A percentile compares a stretch with the other conserved stretches of the same genome.
Conservation (phyloP, 768 basidiomycete genomes). For the Amanita phalloides region DNA sequence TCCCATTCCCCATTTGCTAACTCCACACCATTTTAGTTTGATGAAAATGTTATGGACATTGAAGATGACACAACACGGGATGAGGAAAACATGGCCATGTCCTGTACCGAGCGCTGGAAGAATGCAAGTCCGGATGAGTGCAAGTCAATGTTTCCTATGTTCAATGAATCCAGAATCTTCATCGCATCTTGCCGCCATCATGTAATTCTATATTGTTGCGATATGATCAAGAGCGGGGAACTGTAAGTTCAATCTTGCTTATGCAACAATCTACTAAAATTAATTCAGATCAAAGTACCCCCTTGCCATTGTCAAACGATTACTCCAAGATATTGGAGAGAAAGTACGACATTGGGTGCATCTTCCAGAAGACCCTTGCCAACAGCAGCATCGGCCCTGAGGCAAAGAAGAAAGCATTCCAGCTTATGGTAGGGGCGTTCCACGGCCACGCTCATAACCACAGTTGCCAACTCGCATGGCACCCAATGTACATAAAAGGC, state of each 20-base stretch:
- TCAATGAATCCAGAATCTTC: slow-evolving; percentile 10
- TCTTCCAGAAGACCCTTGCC: background rate
- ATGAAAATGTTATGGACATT: background rate
- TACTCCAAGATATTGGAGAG: background rate
- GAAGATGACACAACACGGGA: background rate
- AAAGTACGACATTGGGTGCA: background rate
- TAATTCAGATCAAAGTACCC: background rate
- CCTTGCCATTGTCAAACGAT: background rate
- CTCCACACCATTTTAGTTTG: background rate
- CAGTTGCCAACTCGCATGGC: slow-evolving; percentile 3
- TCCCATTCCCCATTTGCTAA: background rate
- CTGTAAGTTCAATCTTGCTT: background rate
- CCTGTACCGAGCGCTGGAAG: slow-evolving; percentile 6
- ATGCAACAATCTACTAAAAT: background rate
- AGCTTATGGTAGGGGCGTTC: slow-evolving; percentile 5
- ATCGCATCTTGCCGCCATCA: slow-evolving; percentile 8
- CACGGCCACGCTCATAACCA: no score
- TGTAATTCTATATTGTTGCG: slow-evolving; percentile 3
- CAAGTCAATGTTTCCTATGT: slow-evolving; percentile 5
- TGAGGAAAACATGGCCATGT: no score
- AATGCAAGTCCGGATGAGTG: slow-evolving; percentile 3
- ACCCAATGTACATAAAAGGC: slow-evolving; percentile 4
- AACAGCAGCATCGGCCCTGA: background rate
- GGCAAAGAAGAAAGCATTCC: background rate
- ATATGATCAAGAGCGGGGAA: slow-evolving; percentile 3